Evolutionary conservation across 106 monocot genomes (phyloP).

Genomic region (Acanthochlamys bracteata): DNA sequence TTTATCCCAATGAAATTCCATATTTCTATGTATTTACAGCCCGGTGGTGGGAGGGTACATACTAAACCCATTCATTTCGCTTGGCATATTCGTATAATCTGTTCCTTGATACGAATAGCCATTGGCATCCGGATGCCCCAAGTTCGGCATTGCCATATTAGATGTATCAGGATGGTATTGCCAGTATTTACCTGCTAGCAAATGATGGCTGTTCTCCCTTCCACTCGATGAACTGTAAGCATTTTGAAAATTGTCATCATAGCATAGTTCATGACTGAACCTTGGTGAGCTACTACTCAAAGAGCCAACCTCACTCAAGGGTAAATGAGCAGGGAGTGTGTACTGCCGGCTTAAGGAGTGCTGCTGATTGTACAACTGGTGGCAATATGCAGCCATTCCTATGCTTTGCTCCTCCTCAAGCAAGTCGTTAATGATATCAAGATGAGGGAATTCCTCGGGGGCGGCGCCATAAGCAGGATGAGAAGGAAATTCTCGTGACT

Average conservation of each 20-base stretch:
- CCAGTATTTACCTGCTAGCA: conserved; percentile 42
- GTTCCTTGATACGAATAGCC: conserved; percentile 28
- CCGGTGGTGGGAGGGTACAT: conserved; percentile 49
- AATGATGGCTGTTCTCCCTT: conserved; percentile 31
- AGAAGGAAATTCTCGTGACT: conserved; percentile 11
- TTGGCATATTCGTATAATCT: conserved; percentile 28
- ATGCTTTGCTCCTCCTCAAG: conserved; percentile 62
- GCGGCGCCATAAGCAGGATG: conserved; percentile 19
- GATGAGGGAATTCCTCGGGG: conserved; percentile 79
- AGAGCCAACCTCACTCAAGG: conserved; percentile 5
- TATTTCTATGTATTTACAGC: conserved; percentile 6
- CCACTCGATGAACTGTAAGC: conserved; percentile 20
- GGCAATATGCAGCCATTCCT: conserved; percentile 9
- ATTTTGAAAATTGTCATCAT: conserved; percentile 21
- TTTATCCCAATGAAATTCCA: neutral
- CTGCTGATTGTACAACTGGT: conserved; percentile 6
- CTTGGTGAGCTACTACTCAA: conserved; percentile 6
- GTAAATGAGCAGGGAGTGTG: conserved; percentile 25
- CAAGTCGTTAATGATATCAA: conserved; percentile 91
- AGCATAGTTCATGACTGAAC: conserved; percentile 26
- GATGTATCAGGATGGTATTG: conserved; percentile 24
- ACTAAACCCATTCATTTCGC: conserved; percentile 34
- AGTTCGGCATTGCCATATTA: conserved; percentile 19
- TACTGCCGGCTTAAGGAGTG: conserved; percentile 32
- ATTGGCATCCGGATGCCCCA: conserved; percentile 27